Evolutionary conservation across 129 eudicot species (phyloP).

Genomic region (Chrysanthemum makinoi): DNA sequence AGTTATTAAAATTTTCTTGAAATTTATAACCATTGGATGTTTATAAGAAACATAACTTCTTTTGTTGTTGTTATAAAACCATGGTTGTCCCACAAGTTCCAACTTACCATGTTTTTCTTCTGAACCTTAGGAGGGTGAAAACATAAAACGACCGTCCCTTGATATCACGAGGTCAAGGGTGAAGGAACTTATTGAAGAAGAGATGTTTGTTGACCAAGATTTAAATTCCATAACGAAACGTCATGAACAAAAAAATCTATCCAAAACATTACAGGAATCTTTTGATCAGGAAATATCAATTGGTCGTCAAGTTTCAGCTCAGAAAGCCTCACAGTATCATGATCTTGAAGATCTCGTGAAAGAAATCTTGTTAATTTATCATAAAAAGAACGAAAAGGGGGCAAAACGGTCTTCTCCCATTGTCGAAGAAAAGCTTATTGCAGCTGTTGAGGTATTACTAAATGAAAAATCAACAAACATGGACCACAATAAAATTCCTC

Average conservation of each 20-base stretch:
- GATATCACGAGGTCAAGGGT: slow-evolving; percentile 64
- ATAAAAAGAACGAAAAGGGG: slow-evolving; percentile 40
- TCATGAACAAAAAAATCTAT: slow-evolving; percentile 24
- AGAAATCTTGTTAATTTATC: slow-evolving; percentile 57
- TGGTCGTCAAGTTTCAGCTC: slow-evolving; percentile 32
- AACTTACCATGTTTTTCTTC: slow-evolving; percentile 8
- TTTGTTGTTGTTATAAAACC: too few relatives aligned
- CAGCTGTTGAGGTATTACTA: slow-evolving; percentile 58
- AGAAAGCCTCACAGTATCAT: slow-evolving; percentile 37
- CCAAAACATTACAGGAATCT: slow-evolving; percentile 37
- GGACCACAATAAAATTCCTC: slow-evolving; percentile 40
- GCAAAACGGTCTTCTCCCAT: slow-evolving; percentile 36
- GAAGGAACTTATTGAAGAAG: slow-evolving; percentile 92
- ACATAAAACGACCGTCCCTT: slow-evolving; percentile 25
- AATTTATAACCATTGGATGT: too few relatives aligned
- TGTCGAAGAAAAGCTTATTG: slow-evolving; percentile 53
- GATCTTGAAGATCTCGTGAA: slow-evolving; percentile 62
- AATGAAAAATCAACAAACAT: slow-evolving; percentile 39
- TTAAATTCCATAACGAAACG: slow-evolving; percentile 34
- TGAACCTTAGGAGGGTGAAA: slow-evolving; percentile 40
- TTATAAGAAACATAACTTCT: too few relatives aligned
- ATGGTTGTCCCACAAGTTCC: background rate
- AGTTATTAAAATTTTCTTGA: background rate
- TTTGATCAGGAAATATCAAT: slow-evolving; percentile 37
- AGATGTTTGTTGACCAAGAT: slow-evolving; percentile 61